These are phyloP conservation scores for Atalantia buxifolia DNA, from an alignment of 345 rosid genomes.

Conservation along the genomic window DNA sequence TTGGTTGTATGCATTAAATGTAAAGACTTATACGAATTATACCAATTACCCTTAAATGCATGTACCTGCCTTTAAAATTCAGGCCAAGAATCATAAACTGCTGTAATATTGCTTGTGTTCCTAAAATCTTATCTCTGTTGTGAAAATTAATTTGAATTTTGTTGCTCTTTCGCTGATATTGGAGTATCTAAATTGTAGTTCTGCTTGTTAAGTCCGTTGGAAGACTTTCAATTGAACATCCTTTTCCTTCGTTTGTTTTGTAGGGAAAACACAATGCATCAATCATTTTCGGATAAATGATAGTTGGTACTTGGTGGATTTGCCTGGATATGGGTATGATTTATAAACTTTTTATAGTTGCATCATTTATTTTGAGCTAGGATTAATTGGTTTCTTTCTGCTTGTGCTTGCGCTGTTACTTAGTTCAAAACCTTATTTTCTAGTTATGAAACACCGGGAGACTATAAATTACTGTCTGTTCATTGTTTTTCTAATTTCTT, in stretches of 20 bases:
- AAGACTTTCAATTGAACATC: neutral
- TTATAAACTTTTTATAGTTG: neutral
- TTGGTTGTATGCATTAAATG: neutral
- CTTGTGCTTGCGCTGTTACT: neutral
- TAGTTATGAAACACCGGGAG: neutral
- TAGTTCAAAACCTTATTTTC: neutral
- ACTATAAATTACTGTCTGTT: neutral
- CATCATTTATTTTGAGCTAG: neutral
- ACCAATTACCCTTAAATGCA: neutral
- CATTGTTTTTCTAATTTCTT: neutral
- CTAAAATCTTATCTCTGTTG: neutral
- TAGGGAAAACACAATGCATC: slow-evolving; percentile 97
- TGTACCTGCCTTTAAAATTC: neutral
- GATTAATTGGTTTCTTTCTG: neutral
- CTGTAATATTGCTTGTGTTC: neutral
- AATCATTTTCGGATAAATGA: slow-evolving; percentile 91
- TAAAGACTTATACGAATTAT: neutral
- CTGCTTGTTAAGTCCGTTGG: neutral
- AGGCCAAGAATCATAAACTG: neutral
- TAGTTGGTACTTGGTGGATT: slow-evolving; percentile 93
- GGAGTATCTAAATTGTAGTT: neutral
- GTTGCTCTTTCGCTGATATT: neutral
- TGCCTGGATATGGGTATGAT: slow-evolving; percentile 98
- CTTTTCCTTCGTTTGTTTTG: slow-evolving; percentile 8
- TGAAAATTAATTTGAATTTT: neutral